Evolutionary conservation across 495 filamentous ascomycete species (phyloP), one percentile per base, ranked within the genome.

Genomic region (Annulohypoxylon stygium): DNA sequence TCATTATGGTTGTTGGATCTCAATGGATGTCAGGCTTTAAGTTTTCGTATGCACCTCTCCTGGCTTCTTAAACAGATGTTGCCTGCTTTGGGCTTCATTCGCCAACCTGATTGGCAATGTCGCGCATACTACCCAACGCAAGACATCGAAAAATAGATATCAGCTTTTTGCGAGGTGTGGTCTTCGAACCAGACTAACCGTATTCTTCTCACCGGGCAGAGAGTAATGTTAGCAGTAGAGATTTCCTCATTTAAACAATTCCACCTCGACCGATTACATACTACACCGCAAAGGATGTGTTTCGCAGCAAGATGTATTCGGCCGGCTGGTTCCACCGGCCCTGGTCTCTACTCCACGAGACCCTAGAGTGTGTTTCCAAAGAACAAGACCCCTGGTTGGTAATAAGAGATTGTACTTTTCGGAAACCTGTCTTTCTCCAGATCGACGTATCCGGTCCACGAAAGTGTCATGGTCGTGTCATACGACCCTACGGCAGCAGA

Each of bases 381-480:
- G 54, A 65, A 61, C 55, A 23, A 62, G 18, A 20, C 63, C 73
- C 75, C 73, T 70, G 63, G 75, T 61, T 63, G 37, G 65, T 62
- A 61, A 67, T 55, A 59, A 41, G 55, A 43, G 69, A 69, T 70
- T 69, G 33, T 74, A 50, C 30, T 60, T 57, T 65, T 73, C 59
- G 64, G 65, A 65, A 57, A 73, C 76, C 69, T 70, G 68, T 61
- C 76, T 74, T 71, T 71, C 76, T 78, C 76, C 68, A 78, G 76
- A 78, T 78, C 76, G 71, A 78, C 71, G 43, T 75, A 75, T 76
- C 76, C 76, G 70, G 69, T 39, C 70, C 61, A 73, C 70, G 36
- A 76, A 67, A 60, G 76, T 74, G 68, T 78, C 69, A 67, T 70
- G 74, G 69, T 67, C 69, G 70, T 76, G 71, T 78, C 76, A 71